Base-by-base conservation (phyloP, 2,329 filamentous ascomycete genomes). In the Hymenoscyphus fructigenus region DNA sequence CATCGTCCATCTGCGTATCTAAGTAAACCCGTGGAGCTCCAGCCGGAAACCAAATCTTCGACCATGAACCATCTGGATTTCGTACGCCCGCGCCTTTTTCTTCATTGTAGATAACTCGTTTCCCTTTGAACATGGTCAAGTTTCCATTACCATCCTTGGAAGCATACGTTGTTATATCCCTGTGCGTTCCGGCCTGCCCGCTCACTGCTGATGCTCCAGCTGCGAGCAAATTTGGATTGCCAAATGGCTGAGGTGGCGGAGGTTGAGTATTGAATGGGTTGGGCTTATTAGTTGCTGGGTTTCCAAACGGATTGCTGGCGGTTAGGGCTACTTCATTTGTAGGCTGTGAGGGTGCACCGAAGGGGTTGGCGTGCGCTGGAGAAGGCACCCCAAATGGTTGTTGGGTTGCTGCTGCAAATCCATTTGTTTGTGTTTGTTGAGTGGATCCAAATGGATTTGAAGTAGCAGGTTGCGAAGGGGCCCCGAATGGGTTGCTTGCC, bases 1-100 rank as follows among this genome's bases (percentile, higher is more conserved):
- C 83, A 1, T 80, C 76, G 0, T 82, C 82, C 2, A 85, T 77
- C 74, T 91, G 87, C 9, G 89, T 89, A 67, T 89, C 85, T 67
- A 83, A 83, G 60, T 85, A 85, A 67, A 87, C 87, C 6, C 76
- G 76, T 0, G 89, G 91, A 26, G 89, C 83, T 0, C 91, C 92
- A 57, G 88, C 80, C 0, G 90, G 89, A 74, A 91, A 93, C 83
- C 89, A 91, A 59, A 94, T 88, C 69, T 85, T 87, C 60, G 84
- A 81, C 79, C 84, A 86, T 0, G 78, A 82, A 38, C 86, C 84
- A 70, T 88, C 84, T 44, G 79, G 77, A 26, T 77, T 84, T 67
- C 68, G 81, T 69, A 81, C 79, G 61, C 79, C 85, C 0, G 88
- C 47, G 3, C 23, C 20, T 23, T 26, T 53, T 23, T 77, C 74